phyloP scores from a whole-genome alignment of 257 asterid species.

The Dorcoceras hygrometricum region DNA sequence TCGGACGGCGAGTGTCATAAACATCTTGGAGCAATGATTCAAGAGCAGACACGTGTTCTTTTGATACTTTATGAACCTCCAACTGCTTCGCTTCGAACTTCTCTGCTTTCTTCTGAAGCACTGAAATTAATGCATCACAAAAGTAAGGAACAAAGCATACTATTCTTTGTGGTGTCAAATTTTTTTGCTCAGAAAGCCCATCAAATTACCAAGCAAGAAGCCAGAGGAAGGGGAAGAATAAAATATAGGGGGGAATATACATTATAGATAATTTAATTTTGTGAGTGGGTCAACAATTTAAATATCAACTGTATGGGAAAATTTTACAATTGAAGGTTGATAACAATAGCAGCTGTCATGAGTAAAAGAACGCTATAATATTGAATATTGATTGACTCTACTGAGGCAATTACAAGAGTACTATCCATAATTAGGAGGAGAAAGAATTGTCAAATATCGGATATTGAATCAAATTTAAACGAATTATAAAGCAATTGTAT shows the following conservation, averaged over 20 bases:
- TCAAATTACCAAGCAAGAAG: background rate
- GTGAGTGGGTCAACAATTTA: background rate
- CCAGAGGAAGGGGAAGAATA: background rate
- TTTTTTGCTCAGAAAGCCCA: background rate
- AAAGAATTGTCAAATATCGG: no score
- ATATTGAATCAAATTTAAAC: no score
- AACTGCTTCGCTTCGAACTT: constrained; percentile 53
- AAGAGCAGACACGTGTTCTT: constrained; percentile 38
- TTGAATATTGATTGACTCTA: no score
- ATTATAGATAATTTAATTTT: no score
- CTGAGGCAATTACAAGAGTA: no score
- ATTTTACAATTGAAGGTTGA: background rate
- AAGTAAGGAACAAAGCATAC: constrained; percentile 16
- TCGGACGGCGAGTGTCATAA: constrained; percentile 54
- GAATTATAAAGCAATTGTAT: no score
- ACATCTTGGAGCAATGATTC: constrained; percentile 63
- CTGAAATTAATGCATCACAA: constrained; percentile 40
- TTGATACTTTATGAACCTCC: constrained; percentile 39
- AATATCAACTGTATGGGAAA: background rate
- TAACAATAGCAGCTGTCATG: no score
- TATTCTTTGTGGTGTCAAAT: background rate
- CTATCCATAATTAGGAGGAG: no score
- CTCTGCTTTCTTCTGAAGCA: constrained; percentile 59
- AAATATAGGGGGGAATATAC: no score
- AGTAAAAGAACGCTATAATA: no score